These are phyloP conservation scores for Monosporozyma siamensis DNA, from an alignment of 805 yeast species.

Conservation along the genomic window DNA sequence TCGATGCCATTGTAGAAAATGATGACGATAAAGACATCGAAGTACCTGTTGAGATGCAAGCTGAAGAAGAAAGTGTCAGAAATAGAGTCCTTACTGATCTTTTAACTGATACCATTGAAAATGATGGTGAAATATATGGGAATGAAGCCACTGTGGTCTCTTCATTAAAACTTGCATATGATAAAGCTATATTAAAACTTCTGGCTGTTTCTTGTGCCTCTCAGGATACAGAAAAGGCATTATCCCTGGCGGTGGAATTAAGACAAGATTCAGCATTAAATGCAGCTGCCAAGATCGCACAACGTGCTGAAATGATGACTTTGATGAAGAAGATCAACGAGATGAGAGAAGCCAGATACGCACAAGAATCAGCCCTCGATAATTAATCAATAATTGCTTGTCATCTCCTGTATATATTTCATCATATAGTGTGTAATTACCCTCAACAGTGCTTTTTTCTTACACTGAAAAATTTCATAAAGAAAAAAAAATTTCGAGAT, in stretches of 20 bases:
- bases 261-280: constrained; percentile 68
- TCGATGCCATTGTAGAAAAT: constrained; percentile 5
- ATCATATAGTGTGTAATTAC: too few relatives aligned
- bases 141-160: constrained; percentile 44
- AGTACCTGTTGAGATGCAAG: constrained; percentile 27
- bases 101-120: constrained; percentile 46
- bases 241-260: constrained; percentile 57
- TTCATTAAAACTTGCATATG: constrained; percentile 50
- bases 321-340: constrained; percentile 48
- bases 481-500: constrained; percentile 8
- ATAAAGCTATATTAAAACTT: constrained; percentile 66
- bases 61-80: constrained; percentile 59
- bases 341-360: constrained; percentile 38
- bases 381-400: constrained; percentile 14
- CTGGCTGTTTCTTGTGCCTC: constrained; percentile 68
- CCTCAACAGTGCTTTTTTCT: not conserved
- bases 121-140: constrained; percentile 35
- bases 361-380: too few relatives aligned
- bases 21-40: constrained; percentile 17
- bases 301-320: constrained; percentile 48
- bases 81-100: constrained; percentile 53
- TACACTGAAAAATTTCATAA: constrained; percentile 8
- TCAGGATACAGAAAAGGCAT: constrained; percentile 54
- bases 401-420: too few relatives aligned
- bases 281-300: constrained; percentile 81